phyloP scores from a whole-genome alignment of 805 yeast species.

The Suhomyces sp. region DNA sequence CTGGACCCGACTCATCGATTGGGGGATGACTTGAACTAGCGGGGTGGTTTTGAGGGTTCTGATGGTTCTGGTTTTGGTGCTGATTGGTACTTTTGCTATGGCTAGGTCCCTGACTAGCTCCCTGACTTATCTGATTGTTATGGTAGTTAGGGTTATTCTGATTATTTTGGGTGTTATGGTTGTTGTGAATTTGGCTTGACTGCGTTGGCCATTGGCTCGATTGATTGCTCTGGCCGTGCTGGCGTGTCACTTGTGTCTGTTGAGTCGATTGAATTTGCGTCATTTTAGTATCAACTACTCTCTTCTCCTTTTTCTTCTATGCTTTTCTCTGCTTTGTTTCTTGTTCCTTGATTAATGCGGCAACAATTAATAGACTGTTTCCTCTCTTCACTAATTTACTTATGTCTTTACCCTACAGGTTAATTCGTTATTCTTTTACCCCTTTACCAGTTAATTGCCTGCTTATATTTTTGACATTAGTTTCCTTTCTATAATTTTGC shows the following conservation, averaged over 20 bases:
- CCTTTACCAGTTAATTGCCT: neutral
- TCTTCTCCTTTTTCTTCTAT: neutral
- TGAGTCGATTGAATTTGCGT: neutral
- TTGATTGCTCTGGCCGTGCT: neutral
- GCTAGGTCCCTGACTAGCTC: neutral
- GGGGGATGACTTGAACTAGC: neutral
- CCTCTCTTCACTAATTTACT: neutral
- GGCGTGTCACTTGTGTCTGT: neutral
- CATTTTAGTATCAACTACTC: neutral
- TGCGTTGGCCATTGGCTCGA: neutral
- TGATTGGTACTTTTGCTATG: neutral
- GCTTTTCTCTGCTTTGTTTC: neutral
- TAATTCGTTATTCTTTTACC: neutral
- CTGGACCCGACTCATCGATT: slow-evolving; percentile 8
- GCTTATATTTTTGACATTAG: neutral
- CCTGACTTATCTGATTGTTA: neutral
- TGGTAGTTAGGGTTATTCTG: neutral
- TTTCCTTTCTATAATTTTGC: neutral
- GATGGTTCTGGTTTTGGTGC: neutral
- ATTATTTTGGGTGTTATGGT: neutral
- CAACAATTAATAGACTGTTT: neutral
- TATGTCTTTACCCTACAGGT: neutral
- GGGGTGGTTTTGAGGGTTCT: neutral
- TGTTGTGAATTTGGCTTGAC: neutral
- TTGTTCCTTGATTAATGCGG: neutral